Percentiles rank a stretch among this genome's conserved stretches.
Conservation (phyloP, 2,329 filamentous ascomycete genomes). For the Colletotrichum sp. region DNA sequence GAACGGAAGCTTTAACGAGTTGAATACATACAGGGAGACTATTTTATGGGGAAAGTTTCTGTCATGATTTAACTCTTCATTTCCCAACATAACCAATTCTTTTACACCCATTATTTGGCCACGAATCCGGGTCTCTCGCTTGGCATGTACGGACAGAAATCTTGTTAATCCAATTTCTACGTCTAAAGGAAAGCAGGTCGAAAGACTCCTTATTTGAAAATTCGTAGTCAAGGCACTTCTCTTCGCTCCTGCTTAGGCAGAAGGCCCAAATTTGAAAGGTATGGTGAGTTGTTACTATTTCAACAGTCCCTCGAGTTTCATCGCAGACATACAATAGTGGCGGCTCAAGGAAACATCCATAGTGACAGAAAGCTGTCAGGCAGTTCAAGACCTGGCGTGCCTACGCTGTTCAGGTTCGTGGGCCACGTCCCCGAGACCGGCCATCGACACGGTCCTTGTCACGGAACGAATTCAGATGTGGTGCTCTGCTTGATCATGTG, state of each 20-base stretch:
- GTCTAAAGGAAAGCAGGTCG: not conserved
- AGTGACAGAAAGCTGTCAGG: not conserved
- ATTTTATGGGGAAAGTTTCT: not conserved
- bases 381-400: not conserved
- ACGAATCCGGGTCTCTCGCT: not conserved
- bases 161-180: not conserved
- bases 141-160: not conserved
- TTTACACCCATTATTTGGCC: not conserved
- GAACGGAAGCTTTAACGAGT: not conserved
- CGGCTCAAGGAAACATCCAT: not conserved
- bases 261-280: not conserved
- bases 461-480: not conserved
- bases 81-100: not conserved
- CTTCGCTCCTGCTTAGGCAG: not conserved
- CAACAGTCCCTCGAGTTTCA: not conserved
- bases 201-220: accelerated
- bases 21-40: not conserved
- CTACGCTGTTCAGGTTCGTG: not conserved
- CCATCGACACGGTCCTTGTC: not conserved
- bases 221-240: not conserved
- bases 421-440: accelerated
- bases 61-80: accelerated
- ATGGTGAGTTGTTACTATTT: not conserved
- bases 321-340: not conserved
- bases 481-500: not conserved